These are phyloP conservation scores for Tetradesmus obliquus DNA, from an alignment of 139 green algal species.

Conservation along the genomic window DNA sequence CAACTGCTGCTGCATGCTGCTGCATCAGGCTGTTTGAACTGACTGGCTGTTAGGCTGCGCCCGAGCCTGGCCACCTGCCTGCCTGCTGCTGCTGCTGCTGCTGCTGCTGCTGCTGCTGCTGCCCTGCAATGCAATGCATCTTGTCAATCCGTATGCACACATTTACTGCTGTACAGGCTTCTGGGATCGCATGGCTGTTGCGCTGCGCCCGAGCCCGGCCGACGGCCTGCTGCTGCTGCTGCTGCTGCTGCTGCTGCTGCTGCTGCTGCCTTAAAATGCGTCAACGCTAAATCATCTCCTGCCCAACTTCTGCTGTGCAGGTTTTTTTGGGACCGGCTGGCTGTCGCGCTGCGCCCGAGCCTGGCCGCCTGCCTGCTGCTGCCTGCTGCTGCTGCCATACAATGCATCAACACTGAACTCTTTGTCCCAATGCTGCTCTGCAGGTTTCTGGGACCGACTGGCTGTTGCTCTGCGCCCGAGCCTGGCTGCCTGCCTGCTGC, in stretches of 20 bases:
- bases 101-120: too few relatives aligned
- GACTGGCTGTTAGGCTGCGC: too few relatives aligned
- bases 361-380: not conserved
- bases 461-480: not conserved
- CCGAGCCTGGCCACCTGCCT: too few relatives aligned
- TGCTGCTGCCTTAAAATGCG: not conserved
- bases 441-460: conserved; percentile 7
- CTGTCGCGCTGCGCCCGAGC: not conserved
- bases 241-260: not conserved
- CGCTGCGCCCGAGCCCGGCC: too few relatives aligned
- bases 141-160: not conserved
- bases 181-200: not conserved
- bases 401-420: not conserved
- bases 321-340: not conserved
- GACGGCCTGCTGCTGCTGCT: not conserved
- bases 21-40: too few relatives aligned
- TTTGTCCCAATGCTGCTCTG: not conserved
- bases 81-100: too few relatives aligned
- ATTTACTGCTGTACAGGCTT: not conserved
- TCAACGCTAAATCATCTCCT: too few relatives aligned
- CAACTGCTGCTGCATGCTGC: not conserved
- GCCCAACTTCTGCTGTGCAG: not conserved
- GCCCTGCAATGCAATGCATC: too few relatives aligned
- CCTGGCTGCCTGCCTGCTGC: not conserved
- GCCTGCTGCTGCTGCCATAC: not conserved